A percentile compares a stretch with the other conserved stretches of the same genome.
These are phyloP conservation scores for Prosopis cineraria DNA, from an alignment of 306 rosid species.

Conservation along the genomic window DNA sequence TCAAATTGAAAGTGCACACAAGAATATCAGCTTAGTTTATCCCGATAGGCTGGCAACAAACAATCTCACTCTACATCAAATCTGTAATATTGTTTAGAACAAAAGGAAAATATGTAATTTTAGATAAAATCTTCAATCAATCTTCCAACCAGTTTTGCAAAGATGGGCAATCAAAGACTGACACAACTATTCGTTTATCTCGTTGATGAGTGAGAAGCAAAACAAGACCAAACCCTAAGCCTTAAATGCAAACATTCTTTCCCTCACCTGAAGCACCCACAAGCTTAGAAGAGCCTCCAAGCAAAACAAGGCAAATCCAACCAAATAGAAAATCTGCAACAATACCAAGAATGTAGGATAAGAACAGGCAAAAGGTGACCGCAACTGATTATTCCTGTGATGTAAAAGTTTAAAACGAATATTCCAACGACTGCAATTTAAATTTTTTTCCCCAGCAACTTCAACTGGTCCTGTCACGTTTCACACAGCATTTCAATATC, in stretches of 20 bases:
- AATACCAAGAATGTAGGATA: slow-evolving; percentile 21
- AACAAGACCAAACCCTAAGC: slow-evolving; percentile 9
- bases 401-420: slow-evolving; percentile 3
- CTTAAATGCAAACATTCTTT: background rate
- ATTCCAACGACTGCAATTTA: background rate
- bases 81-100: background rate
- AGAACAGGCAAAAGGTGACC: slow-evolving; percentile 14
- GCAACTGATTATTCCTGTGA: background rate
- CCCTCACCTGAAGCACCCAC: slow-evolving; percentile 94
- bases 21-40: background rate
- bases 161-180: background rate
- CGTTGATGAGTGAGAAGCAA: slow-evolving; percentile 26
- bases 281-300: slow-evolving; percentile 91
- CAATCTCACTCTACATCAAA: background rate
- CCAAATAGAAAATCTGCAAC: slow-evolving; percentile 82
- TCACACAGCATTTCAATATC: slow-evolving; percentile 18
- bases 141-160: background rate
- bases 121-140: background rate
- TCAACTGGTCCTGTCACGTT: slow-evolving; percentile 7
- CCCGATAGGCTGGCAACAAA: background rate
- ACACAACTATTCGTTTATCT: background rate
- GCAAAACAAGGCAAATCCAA: slow-evolving; percentile 95
- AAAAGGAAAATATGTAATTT: background rate
- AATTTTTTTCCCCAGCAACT: background rate
- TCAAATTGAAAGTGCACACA: background rate